Conservation (phyloP, 305 asterid genomes). For the Ruellia speciosa region DNA sequence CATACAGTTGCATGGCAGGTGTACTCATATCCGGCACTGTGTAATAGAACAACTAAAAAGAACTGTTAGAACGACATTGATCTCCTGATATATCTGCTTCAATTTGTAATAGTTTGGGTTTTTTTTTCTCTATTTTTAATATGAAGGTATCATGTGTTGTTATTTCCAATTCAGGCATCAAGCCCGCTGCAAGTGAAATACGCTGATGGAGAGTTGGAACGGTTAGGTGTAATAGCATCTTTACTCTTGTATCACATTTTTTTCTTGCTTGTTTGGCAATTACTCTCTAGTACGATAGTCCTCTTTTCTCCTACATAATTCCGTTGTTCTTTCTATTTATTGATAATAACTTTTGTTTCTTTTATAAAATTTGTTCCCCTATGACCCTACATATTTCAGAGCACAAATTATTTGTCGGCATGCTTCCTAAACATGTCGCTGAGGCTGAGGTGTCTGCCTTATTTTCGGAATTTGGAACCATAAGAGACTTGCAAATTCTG, state of each 20-base stretch:
- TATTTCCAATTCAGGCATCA: conserved; percentile 68
- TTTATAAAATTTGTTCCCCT: background rate
- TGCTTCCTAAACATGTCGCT: conserved; percentile 88
- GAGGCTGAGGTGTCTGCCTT: conserved; percentile 62
- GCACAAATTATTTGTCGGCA: conserved; percentile 89
- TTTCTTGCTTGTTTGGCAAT: conserved; percentile 14
- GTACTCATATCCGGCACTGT: too few species aligned
- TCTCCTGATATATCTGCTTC: too few species aligned
- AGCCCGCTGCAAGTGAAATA: conserved; percentile 95
- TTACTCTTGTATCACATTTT: conserved; percentile 13
- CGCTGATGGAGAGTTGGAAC: conserved; percentile 98
- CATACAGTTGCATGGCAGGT: too few species aligned
- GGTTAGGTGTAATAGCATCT: conserved; percentile 65
- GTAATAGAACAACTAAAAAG: too few species aligned
- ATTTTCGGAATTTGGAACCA: conserved; percentile 74
- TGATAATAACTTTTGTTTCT: too few species aligned
- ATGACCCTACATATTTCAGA: conserved; percentile 35
- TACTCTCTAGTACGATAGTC: background rate
- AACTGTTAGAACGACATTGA: too few species aligned
- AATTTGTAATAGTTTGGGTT: too few species aligned
- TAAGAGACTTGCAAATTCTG: conserved; percentile 75
- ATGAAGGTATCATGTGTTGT: conserved; percentile 12
- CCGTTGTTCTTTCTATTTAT: too few species aligned
- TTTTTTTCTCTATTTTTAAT: too few species aligned
- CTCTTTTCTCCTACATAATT: background rate